A percentile compares a stretch with the other conserved stretches of the same genome.
phyloP scores from a whole-genome alignment of 2,329 filamentous ascomycete genomes.

The Macroventuria anomochaeta region DNA sequence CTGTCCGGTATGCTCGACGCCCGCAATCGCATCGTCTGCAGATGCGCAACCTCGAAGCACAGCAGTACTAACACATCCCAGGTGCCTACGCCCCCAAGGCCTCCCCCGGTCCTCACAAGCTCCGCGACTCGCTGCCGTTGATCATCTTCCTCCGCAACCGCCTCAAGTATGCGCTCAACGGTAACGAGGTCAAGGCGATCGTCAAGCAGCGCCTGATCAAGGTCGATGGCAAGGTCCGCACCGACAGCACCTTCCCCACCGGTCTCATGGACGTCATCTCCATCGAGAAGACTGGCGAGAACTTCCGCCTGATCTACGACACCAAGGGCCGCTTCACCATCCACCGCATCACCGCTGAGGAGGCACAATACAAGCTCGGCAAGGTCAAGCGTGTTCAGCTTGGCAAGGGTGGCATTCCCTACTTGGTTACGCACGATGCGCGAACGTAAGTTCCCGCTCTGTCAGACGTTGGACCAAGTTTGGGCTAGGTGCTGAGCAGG shows the following conservation, averaged over 20 bases:
- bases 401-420: slow-evolving; percentile 99
- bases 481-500: slow-evolving; percentile 47
- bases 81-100: slow-evolving; percentile 68
- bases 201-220: slow-evolving; percentile 99
- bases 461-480: slow-evolving; percentile 93
- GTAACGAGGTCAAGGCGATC: slow-evolving; percentile 95
- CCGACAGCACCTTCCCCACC: slow-evolving; percentile 94
- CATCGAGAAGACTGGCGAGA: slow-evolving; percentile 99
- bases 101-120: slow-evolving; percentile 94
- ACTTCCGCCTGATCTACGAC: slow-evolving; percentile 99
- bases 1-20: slow-evolving; percentile 72
- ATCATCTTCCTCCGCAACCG: slow-evolving; percentile 84
- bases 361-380: slow-evolving; percentile 99
- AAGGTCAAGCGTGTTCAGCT: slow-evolving; percentile 99
- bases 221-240: slow-evolving; percentile 99
- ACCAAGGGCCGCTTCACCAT: slow-evolving; percentile 99
- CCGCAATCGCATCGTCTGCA: slow-evolving; percentile 55
- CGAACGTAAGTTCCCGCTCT: slow-evolving; percentile 99
- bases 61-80: slow-evolving; percentile 30
- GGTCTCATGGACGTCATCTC: slow-evolving; percentile 99
- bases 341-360: slow-evolving; percentile 97
- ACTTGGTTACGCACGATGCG: slow-evolving; percentile 99
- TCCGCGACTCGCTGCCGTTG: slow-evolving; percentile 97
- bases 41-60: slow-evolving; percentile 11
- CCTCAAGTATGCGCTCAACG: slow-evolving; percentile 99